A percentile compares a stretch with the other conserved stretches of the same genome.
These are phyloP conservation scores for Lepiota venenata DNA, from an alignment of 768 basidiomycete species.

Conservation along the genomic window DNA sequence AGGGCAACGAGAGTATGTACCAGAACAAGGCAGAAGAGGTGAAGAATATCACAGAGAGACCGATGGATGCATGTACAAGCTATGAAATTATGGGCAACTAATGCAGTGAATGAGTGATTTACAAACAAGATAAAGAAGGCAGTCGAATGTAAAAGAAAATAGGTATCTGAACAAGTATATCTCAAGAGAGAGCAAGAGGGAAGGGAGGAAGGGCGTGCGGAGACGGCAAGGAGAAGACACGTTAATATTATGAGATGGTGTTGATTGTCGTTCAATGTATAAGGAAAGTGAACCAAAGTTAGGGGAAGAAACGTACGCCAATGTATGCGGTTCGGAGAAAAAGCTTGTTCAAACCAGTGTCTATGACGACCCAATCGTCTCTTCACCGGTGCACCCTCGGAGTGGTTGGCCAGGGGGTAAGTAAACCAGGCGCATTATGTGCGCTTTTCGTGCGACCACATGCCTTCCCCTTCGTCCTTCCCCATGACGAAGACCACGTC, in stretches of 20 bases:
- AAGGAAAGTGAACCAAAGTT: neutral
- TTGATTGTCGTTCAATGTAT: constrained; percentile 1
- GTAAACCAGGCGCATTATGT: constrained; percentile 10
- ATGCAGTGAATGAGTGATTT: constrained; percentile 1
- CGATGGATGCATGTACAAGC: neutral
- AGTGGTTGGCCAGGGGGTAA: neutral
- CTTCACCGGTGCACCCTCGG: no score
- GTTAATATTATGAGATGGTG: neutral
- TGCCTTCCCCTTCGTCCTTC: constrained; percentile 31
- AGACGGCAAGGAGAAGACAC: neutral
- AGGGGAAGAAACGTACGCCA: neutral
- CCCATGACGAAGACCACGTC: constrained; percentile 75
- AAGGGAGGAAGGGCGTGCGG: constrained; percentile 3
- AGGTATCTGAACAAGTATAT: neutral
- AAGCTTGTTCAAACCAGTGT: no score
- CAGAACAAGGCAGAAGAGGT: neutral
- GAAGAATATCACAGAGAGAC: neutral
- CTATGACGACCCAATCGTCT: no score
- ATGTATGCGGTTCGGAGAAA: neutral
- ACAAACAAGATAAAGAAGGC: neutral
- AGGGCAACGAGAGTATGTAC: neutral
- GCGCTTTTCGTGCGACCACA: constrained; percentile 30
- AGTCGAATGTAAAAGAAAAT: neutral
- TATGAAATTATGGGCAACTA: neutral
- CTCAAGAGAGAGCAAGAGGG: neutral